phyloP scores from a whole-genome alignment of 495 filamentous ascomycete genomes.

The Neurospora sp. region DNA sequence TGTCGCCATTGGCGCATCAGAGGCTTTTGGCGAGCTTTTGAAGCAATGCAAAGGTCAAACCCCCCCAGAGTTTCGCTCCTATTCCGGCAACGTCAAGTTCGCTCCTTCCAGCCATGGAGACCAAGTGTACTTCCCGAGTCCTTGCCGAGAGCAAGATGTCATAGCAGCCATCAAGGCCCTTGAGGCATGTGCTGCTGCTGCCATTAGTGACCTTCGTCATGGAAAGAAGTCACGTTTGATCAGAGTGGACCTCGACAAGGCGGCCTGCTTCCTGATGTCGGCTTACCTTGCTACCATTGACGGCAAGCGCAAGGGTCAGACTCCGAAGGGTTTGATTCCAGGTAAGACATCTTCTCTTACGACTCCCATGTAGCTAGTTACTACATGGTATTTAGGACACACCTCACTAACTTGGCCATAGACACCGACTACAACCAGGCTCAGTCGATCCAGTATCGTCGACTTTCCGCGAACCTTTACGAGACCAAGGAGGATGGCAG shows the following conservation, averaged over 20 bases:
- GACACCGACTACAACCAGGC: constrained; percentile 62
- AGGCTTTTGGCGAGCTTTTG: constrained; percentile 19
- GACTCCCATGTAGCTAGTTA: neutral
- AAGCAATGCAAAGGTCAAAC: constrained; percentile 14
- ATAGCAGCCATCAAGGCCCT: constrained; percentile 58
- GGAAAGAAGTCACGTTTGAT: constrained; percentile 32
- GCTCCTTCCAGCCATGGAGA: constrained; percentile 22
- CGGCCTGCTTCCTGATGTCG: constrained; percentile 59
- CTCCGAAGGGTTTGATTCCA: constrained; percentile 49
- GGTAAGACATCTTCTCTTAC: constrained; percentile 31
- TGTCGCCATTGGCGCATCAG: constrained; percentile 15
- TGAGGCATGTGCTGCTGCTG: constrained; percentile 56
- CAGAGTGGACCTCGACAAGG: constrained; percentile 51
- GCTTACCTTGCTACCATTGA: constrained; percentile 63
- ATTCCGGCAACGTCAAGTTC: constrained; percentile 20
- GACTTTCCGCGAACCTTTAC: constrained; percentile 68
- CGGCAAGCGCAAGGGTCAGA: constrained; percentile 53
- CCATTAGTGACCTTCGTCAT: constrained; percentile 50
- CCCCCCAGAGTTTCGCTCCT: constrained; percentile 20
- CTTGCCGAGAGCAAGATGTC: constrained; percentile 62
- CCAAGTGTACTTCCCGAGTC: constrained; percentile 45
- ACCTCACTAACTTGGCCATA: constrained; percentile 13
- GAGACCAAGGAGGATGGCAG: constrained; percentile 52
- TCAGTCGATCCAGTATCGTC: constrained; percentile 62
- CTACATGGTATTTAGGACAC: neutral